Base-by-base conservation (phyloP, 2,329 filamentous ascomycete species). In the Reticulascus tulasneorum region DNA sequence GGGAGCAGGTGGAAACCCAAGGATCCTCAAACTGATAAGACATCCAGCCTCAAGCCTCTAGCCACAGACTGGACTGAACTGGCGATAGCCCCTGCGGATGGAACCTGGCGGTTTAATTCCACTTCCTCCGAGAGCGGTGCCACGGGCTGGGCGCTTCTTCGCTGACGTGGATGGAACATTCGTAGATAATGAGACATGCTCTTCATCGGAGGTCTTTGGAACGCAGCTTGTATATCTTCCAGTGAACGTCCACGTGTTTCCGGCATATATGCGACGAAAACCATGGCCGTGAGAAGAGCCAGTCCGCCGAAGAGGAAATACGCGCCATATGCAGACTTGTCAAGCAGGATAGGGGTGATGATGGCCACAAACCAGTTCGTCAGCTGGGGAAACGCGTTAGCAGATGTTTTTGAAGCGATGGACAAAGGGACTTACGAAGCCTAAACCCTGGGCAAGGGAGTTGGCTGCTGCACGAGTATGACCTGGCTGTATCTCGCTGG, bases 401-500 rank as follows among this genome's bases (percentile, higher is more conserved):
- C 8, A n/a, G 2, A 29, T n/a, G 31, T 7, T n/a, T n/a, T n/a
- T 8, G 3, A 15, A 9, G 10, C 25, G 4, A 28, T 16, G 9
- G 13, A 21, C 16, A n/a, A 9, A 2, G 17, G 4, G 9, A 49
- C 45, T 42, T 27, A 53, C 49, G 23, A 53, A 56, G 27, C 46
- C 49, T 8, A 54, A 36, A 1, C 52, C 55, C 46, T 73, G 63
- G 1, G 70, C 72, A 5, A 78, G 46, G 36, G 66, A 70, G 10
- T 68, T 75, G 5, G 73, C 75, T 0, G 68, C 66, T 1, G 74
- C 75, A 6, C 77, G 62, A 0, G 73, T 79, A 24, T 67, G 58
- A 4, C 64, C 60, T 4, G 40, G 73, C 44, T 79, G 75, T 23
- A 79, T 79, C 54, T 81, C 77, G 8, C 67, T 65, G 1, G 70